phyloP scores from a whole-genome alignment of 2,329 filamentous ascomycete species.

The Ophiostoma populinum region DNA sequence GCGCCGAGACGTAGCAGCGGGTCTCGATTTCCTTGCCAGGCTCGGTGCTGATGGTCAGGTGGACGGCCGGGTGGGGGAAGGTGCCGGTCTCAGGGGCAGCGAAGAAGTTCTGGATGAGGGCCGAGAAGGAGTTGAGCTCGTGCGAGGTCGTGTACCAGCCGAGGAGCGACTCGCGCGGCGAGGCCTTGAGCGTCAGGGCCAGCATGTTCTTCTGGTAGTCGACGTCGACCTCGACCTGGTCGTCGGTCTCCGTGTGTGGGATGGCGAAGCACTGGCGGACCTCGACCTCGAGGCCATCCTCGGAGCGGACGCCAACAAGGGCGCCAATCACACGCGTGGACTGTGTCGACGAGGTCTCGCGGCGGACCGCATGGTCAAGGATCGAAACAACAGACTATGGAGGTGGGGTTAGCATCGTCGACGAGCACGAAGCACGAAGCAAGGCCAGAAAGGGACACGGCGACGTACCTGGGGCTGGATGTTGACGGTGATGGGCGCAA shows the following conservation, averaged over 20 bases:
- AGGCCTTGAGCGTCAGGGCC: constrained; percentile 78
- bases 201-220: constrained; percentile 99
- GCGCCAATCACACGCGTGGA: constrained; percentile 95
- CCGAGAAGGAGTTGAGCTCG: constrained; percentile 96
- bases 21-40: constrained; percentile 79
- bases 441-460: neutral
- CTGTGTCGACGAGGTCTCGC: constrained; percentile 57
- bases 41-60: constrained; percentile 85
- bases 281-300: constrained; percentile 93
- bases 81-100: constrained; percentile 91
- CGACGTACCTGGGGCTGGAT: constrained; percentile 79
- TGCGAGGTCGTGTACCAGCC: constrained; percentile 97
- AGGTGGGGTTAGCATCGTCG: neutral
- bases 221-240: constrained; percentile 98
- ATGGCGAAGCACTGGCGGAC: constrained; percentile 95
- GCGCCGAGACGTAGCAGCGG: constrained; percentile 85
- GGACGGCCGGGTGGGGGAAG: constrained; percentile 91
- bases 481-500: constrained; percentile 81
- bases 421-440: neutral
- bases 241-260: constrained; percentile 92
- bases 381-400: constrained; percentile 52
- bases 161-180: constrained; percentile 82
- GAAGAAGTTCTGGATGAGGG: constrained; percentile 99
- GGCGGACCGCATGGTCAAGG: constrained; percentile 85
- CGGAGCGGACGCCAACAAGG: constrained; percentile 77